Percentiles rank a stretch among this genome's conserved stretches.
phyloP scores from a whole-genome alignment of 257 asterid genomes.

The Solanum dulcamara region DNA sequence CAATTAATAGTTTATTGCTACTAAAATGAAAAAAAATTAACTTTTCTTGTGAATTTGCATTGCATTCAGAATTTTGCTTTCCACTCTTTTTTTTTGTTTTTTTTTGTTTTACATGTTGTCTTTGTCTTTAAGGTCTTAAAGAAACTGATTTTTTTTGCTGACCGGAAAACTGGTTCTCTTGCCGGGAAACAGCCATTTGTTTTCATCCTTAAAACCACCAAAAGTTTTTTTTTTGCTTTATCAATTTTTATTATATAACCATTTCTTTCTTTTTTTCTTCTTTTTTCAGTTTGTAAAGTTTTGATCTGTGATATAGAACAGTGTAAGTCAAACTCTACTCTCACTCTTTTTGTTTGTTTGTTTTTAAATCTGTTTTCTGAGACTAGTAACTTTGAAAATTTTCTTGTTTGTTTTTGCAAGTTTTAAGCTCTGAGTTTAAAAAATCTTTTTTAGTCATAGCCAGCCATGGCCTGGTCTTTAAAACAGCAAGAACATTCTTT shows the following conservation, averaged over 20 bases:
- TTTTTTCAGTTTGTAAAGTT: not conserved
- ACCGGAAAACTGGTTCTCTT: not conserved
- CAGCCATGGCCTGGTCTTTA: not conserved
- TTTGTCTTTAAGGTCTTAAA: not conserved
- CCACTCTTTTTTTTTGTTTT: constrained; percentile 8
- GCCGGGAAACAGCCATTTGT: not conserved
- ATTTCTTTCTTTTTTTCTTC: not conserved
- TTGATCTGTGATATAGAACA: not conserved
- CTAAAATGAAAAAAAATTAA: not conserved
- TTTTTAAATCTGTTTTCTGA: not conserved
- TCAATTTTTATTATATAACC: not conserved
- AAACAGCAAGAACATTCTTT: not conserved
- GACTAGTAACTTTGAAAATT: not conserved
- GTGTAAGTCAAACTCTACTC: not conserved
- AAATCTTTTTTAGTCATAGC: not conserved
- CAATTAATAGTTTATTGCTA: not conserved
- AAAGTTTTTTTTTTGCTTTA: not conserved
- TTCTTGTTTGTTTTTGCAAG: not conserved
- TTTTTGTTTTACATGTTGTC: constrained; percentile 20
- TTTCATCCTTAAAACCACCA: not conserved
- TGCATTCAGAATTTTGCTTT: constrained; percentile 2
- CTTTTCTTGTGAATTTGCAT: not conserved
- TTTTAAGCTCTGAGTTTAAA: not conserved
- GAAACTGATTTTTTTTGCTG: not conserved
- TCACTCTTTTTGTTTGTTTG: not conserved